Conservation (phyloP, 2,329 filamentous ascomycete genomes). For the Coccinonectria pachysandricola region DNA sequence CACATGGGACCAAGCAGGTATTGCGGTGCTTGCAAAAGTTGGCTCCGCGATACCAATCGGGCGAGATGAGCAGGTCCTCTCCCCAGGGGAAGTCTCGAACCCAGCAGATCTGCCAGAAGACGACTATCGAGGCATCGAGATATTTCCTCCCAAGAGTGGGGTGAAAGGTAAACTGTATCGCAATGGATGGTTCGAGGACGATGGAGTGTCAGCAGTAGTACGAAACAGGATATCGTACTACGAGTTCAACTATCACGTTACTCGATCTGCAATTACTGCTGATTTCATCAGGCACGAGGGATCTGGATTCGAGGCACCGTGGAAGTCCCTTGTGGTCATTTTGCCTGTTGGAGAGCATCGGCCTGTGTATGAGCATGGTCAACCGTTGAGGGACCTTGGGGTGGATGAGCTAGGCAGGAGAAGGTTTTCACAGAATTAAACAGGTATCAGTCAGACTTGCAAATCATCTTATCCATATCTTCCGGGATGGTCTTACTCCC, state of each 20-base stretch:
- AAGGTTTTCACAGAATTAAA: too few species aligned
- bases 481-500: too few species aligned
- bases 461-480: too few species aligned
- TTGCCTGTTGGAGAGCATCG: conserved; percentile 26
- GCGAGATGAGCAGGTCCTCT: conserved; percentile 25
- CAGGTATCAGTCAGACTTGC: too few species aligned
- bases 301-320: conserved; percentile 24
- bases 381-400: too few species aligned
- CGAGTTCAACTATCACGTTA: conserved; percentile 17
- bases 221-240: conserved; percentile 25
- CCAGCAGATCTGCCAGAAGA: conserved; percentile 29
- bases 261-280: conserved; percentile 13
- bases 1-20: conserved; percentile 31
- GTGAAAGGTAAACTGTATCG: conserved; percentile 17
- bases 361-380: too few species aligned
- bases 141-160: conserved; percentile 26
- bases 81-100: conserved; percentile 26
- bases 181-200: conserved; percentile 28
- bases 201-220: conserved; percentile 22
- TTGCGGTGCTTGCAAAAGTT: conserved; percentile 29
- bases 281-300: conserved; percentile 20
- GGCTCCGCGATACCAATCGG: conserved; percentile 31
- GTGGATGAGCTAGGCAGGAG: too few species aligned
- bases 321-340: conserved; percentile 22
- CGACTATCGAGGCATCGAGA: conserved; percentile 32